phyloP scores from a whole-genome alignment of 345 rosid genomes.

The Noccaea caerulescens region DNA sequence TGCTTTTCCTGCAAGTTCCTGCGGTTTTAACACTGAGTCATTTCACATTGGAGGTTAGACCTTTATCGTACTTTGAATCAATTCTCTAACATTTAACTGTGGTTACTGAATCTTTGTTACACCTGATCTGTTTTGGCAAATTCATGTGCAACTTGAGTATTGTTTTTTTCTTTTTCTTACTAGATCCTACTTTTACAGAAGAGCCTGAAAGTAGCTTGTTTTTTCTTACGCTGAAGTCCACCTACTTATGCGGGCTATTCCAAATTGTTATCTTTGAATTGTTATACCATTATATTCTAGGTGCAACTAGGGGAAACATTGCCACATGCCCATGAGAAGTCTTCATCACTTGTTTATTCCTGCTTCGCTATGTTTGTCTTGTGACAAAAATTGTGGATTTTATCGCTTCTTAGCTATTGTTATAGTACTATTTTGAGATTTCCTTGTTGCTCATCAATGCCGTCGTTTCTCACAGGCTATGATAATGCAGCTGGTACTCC shows the following conservation, averaged over 20 bases:
- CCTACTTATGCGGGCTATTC: constrained; percentile 16
- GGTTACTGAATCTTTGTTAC: constrained; percentile 2
- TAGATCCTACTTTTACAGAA: too few species aligned
- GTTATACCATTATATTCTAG: not conserved
- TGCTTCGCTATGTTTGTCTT: constrained; percentile 14
- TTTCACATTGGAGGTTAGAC: constrained; percentile 50
- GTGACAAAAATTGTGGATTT: constrained; percentile 20
- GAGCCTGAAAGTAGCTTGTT: not conserved
- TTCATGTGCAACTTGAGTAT: not conserved
- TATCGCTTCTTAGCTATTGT: constrained; percentile 15
- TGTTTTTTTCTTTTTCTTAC: not conserved
- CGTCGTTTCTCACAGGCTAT: constrained; percentile 45
- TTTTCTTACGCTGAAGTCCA: not conserved
- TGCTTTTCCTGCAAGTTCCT: constrained; percentile 38
- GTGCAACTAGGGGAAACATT: constrained; percentile 7
- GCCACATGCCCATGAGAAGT: constrained; percentile 9
- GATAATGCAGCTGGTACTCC: constrained; percentile 49
- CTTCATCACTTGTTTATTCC: constrained; percentile 5
- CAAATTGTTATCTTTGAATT: constrained; percentile 3
- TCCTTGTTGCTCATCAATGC: constrained; percentile 23
- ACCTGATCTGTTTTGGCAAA: constrained; percentile 9
- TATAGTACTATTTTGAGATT: not conserved
- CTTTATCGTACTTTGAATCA: not conserved
- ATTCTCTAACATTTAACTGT: constrained; percentile 6
- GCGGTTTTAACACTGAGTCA: constrained; percentile 40